Conservation (phyloP, 2,329 filamentous ascomycete genomes). For the Xylaria sp. region DNA sequence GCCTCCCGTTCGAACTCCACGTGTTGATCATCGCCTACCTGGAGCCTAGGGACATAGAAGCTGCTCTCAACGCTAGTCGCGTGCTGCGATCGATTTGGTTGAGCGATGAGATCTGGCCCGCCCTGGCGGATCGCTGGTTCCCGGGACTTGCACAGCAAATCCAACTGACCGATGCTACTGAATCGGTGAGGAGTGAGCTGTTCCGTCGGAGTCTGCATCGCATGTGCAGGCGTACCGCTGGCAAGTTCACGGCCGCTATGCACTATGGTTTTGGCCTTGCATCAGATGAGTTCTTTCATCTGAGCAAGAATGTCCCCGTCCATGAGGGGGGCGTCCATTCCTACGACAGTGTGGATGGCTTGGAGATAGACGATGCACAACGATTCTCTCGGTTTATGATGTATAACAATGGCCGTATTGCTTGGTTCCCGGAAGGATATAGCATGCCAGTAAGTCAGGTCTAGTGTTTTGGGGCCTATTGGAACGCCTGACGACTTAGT, state of each 20-base stretch:
- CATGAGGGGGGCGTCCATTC: conserved; percentile 39
- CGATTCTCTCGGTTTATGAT: conserved; percentile 38
- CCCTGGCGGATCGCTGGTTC: conserved; percentile 38
- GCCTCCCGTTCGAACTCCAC: conserved; percentile 41
- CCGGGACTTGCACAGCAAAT: conserved; percentile 37
- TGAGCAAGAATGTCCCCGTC: conserved; percentile 34
- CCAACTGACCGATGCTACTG: conserved; percentile 22
- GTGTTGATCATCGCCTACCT: conserved; percentile 35
- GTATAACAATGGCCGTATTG: conserved; percentile 39
- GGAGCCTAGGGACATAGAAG: conserved; percentile 34
- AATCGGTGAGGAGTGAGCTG: conserved; percentile 26
- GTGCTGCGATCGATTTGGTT: conserved; percentile 36
- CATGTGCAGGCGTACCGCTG: conserved; percentile 31
- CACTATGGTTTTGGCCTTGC: conserved; percentile 37
- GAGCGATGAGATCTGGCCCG: conserved; percentile 40
- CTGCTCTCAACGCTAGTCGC: conserved; percentile 32
- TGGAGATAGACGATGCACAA: conserved; percentile 28
- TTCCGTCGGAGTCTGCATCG: conserved; percentile 34
- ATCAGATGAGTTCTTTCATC: conserved; percentile 36
- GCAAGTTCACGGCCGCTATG: conserved; percentile 37
- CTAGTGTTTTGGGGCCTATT: background rate
- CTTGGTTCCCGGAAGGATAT: conserved; percentile 43
- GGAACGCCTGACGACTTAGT: background rate
- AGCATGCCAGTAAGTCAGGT: conserved; percentile 30
- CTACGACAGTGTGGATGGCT: conserved; percentile 32